Evolutionary conservation across 495 filamentous ascomycete species (phyloP).

Genomic region (Xylaria sp.): DNA sequence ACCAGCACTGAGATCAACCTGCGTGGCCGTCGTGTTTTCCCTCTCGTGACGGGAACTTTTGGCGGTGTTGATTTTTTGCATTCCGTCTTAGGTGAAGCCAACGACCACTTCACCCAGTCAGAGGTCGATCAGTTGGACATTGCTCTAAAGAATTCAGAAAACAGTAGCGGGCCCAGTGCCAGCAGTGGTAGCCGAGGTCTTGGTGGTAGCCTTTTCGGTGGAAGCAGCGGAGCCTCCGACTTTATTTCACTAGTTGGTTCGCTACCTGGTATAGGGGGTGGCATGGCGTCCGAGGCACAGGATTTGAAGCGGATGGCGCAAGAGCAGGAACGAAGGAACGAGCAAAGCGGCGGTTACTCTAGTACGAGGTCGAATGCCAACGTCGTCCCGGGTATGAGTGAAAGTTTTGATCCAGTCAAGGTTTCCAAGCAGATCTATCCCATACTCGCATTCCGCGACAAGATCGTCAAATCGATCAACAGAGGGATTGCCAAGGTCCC

Average conservation of each 20-base stretch:
- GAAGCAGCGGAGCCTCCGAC: conserved; percentile 40
- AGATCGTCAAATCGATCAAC: conserved; percentile 82
- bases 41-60: conserved; percentile 88
- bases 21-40: conserved; percentile 76
- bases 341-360: conserved; percentile 32
- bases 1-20: conserved; percentile 73
- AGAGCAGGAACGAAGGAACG: conserved; percentile 73
- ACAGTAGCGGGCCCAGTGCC: conserved; percentile 27
- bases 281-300: conserved; percentile 78
- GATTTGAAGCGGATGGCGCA: conserved; percentile 76
- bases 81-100: conserved; percentile 94
- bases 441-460: conserved; percentile 92
- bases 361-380: conserved; percentile 51
- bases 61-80: conserved; percentile 96
- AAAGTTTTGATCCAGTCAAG: conserved; percentile 82
- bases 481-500: conserved; percentile 90
- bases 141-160: conserved; percentile 67
- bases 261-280: conserved; percentile 74
- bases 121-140: conserved; percentile 90
- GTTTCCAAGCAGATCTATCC: conserved; percentile 88
- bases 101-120: conserved; percentile 92
- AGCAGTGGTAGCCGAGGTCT: conserved; percentile 53
- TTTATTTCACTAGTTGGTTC: conserved; percentile 78
- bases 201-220: conserved; percentile 48
- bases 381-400: conserved; percentile 68